Base-by-base conservation (phyloP, 2,329 filamentous ascomycete species). In the Ophiostoma himal-ulmi region DNA sequence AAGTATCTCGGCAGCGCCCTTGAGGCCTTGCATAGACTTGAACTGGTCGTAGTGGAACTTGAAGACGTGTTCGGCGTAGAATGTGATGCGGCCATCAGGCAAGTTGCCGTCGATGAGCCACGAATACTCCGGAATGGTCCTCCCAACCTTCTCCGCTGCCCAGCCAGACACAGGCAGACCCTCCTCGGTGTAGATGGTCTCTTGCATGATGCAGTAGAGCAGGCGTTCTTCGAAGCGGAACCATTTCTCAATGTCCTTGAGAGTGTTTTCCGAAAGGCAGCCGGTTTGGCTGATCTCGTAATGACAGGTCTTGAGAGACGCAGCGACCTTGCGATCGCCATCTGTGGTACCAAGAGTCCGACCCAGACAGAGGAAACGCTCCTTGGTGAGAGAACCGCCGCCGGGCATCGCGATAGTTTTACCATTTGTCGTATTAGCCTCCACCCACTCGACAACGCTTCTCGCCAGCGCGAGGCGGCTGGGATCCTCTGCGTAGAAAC, bases 401-500 rank as follows among this genome's bases (percentile, higher is more conserved):
- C 34, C 22, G 22, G 71, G 70, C 67, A 71, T 69, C 13, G 26
- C 1, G 26, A 71, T 65, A 5, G 3, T 26, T 5, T 67, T 30
- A n/a, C 34, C 34, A 22, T 30, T 1, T 7, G 44, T 3, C 11
- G 62, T 65, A 3, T 65, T 65, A 0, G 34, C 11, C 8, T 68
- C 48, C 3, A 72, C 69, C 48, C 60, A 44, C 54, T 54, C 8
- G 17, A 72, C 39, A 10, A 70, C 30, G 13, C 20, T 26, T 14
- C n/a, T 13, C 52, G 68, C 52, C n/a, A 73, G 64, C 3, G 22
- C 81, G n/a, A 85, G 79, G 75, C 92, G 90, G 71, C 88, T 87
- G 0, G 88, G 87, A 72, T 86, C 92, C 73, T 88, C 88, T 17
- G 77, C 75, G 76, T 92, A 91, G 76, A 91, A 93, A 0, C 80